Conservation (phyloP, 2,329 filamentous ascomycete genomes). For the Ceratocystis albifundus region DNA sequence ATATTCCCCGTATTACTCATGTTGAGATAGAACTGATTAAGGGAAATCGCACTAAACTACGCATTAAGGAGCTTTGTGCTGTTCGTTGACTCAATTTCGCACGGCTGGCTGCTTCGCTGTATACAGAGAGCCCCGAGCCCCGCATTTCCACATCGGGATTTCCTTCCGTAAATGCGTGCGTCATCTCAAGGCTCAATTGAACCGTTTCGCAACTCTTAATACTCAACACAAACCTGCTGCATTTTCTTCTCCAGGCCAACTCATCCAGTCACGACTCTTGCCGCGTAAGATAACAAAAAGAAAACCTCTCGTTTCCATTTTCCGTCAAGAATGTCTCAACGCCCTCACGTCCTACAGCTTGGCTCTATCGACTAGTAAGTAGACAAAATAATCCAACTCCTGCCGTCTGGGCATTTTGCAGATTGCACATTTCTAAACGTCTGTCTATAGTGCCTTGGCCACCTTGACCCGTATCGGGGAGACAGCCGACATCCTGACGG, state of each 20-base stretch:
- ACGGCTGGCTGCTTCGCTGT: no score
- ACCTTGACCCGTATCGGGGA: constrained; percentile 51
- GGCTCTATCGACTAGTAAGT: constrained; percentile 34
- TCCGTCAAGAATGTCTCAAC: background rate
- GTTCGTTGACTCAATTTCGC: no score
- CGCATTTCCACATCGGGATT: no score
- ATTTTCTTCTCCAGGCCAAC: background rate
- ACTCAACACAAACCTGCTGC: background rate
- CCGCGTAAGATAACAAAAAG: background rate
- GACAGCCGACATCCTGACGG: constrained; percentile 53
- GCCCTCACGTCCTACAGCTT: constrained; percentile 33
- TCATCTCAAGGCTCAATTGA: no score
- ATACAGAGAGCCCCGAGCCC: no score
- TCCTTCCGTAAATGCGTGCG: no score
- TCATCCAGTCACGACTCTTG: background rate
- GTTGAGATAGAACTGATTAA: background rate
- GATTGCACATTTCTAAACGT: background rate
- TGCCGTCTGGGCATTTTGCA: background rate
- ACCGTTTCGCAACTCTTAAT: no score
- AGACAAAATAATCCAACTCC: background rate
- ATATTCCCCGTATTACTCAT: background rate
- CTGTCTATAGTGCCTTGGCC: constrained; percentile 46
- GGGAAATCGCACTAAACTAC: no score
- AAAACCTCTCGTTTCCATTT: constrained; percentile 24
- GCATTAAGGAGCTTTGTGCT: no score